Conservation (phyloP, 805 yeast species). For the Candida silvatica region DNA sequence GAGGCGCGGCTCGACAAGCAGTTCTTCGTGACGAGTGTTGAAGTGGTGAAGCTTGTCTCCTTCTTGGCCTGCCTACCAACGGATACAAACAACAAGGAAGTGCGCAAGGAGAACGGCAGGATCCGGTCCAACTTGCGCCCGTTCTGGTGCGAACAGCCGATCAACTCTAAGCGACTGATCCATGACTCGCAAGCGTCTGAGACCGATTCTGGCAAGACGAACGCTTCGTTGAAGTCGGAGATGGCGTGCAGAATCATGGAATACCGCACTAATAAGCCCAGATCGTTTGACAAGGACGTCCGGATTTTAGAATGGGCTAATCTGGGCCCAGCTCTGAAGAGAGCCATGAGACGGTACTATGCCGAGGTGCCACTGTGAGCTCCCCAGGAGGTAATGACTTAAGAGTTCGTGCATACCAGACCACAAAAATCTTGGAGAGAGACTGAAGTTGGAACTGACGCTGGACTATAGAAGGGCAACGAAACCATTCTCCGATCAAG, state of each 20-base stretch:
- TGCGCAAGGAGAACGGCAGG: background rate
- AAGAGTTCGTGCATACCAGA: too few species aligned
- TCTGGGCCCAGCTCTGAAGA: conserved; percentile 46
- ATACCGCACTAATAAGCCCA: conserved; percentile 51
- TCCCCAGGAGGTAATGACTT: too few species aligned
- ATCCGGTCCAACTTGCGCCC: conserved; percentile 41
- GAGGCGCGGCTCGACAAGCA: background rate
- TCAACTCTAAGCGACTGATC: conserved; percentile 16
- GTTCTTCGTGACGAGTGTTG: background rate
- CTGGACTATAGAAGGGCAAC: too few species aligned
- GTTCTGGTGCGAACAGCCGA: conserved; percentile 55
- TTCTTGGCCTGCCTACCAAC: too few species aligned
- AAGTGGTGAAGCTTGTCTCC: background rate
- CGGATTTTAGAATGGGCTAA: conserved; percentile 54
- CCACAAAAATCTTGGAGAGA: too few species aligned
- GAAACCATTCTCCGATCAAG: too few species aligned
- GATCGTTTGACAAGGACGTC: conserved; percentile 64
- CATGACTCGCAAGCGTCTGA: conserved; percentile 6
- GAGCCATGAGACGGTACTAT: conserved; percentile 59
- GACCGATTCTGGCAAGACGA: conserved; percentile 10
- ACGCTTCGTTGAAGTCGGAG: conserved; percentile 36
- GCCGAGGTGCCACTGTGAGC: conserved; percentile 48
- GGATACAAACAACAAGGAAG: background rate
- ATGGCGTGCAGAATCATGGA: conserved; percentile 59
- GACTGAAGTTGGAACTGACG: too few species aligned